Conservation (phyloP, 345 rosid genomes). For the Syzygium jambos region DNA sequence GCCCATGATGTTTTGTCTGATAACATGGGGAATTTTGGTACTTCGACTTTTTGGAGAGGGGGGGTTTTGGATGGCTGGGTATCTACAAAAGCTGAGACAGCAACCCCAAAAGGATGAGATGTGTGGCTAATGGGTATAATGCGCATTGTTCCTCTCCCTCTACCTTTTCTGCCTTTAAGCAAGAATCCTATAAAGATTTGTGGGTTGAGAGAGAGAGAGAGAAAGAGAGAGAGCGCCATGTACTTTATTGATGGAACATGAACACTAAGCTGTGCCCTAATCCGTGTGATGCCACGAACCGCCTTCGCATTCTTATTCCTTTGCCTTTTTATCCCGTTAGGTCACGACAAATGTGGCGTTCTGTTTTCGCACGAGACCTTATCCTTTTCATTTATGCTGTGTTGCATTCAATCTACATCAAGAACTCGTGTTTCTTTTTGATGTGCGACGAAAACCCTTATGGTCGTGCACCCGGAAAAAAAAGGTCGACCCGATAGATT, state of each 20-base stretch:
- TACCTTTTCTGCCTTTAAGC: background rate
- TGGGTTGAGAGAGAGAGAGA: background rate
- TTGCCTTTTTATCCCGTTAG: background rate
- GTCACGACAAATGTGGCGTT: background rate
- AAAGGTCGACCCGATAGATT: background rate
- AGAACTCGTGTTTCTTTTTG: background rate
- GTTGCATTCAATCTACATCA: background rate
- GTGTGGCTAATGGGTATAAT: background rate
- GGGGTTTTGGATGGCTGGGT: background rate
- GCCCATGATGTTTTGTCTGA: background rate
- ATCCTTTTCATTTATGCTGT: background rate
- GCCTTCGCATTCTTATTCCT: conserved; percentile 12
- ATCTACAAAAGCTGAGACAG: background rate
- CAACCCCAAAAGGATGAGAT: background rate
- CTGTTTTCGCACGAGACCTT: background rate
- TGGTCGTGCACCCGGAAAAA: background rate
- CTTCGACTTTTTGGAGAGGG: background rate
- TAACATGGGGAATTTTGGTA: background rate
- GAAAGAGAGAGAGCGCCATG: background rate
- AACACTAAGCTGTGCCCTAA: background rate
- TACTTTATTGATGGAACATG: background rate
- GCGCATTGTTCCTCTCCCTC: background rate
- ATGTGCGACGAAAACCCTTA: background rate
- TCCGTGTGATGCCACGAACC: conserved; percentile 37
- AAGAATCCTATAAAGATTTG: background rate